Percentiles rank a stretch among this genome's conserved stretches.
These are phyloP conservation scores for Venustampulla echinocandica DNA, from an alignment of 495 filamentous ascomycete genomes.

Conservation along the genomic window DNA sequence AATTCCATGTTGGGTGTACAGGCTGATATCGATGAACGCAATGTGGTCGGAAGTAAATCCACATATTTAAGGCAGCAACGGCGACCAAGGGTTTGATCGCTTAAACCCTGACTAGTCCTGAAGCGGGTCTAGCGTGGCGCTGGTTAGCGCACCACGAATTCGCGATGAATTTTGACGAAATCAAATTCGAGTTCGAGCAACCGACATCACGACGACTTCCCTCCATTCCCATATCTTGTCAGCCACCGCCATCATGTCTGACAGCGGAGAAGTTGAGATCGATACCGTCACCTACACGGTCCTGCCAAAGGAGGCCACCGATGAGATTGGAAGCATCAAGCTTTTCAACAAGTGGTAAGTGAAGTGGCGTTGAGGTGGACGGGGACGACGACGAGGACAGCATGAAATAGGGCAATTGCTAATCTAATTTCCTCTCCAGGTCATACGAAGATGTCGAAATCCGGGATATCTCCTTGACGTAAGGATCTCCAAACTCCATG, in stretches of 20 bases:
- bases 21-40: no score
- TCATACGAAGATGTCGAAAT: constrained; percentile 99
- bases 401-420: constrained; percentile 2
- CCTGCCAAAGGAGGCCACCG: constrained; percentile 89
- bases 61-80: no score
- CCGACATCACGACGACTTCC: constrained; percentile 5
- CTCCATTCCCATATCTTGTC: constrained; percentile 10
- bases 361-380: not conserved
- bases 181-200: constrained; percentile 1
- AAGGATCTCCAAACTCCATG: constrained; percentile 38
- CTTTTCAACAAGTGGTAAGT: constrained; percentile 81
- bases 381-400: no score
- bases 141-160: constrained; percentile 7
- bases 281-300: constrained; percentile 66
- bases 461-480: constrained; percentile 98
- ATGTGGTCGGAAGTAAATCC: no score
- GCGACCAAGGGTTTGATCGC: no score
- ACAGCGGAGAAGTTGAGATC: constrained; percentile 90
- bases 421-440: constrained; percentile 27
- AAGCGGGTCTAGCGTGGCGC: not conserved
- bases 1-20: no score
- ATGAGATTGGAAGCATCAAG: constrained; percentile 89
- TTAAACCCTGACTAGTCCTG: no score
- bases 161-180: constrained; percentile 4
- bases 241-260: constrained; percentile 65